Evolutionary conservation across 441 rosid genomes (phyloP), one percentile per base, ranked within the genome.

Genomic region (Capsella rubella): DNA sequence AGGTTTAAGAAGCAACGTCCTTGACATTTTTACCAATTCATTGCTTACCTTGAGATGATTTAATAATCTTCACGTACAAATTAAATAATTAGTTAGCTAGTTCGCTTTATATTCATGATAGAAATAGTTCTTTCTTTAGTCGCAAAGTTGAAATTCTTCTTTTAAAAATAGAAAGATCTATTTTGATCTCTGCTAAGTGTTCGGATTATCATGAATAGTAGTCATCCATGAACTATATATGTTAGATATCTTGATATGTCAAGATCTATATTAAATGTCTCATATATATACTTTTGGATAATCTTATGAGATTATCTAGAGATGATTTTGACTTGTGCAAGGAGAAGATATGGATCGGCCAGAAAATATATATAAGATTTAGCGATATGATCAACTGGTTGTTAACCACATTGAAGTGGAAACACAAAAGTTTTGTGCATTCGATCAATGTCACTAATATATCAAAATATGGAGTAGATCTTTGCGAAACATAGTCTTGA

Each of bases 381-480:
- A 50, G 54, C 6, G 15, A 51, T 3, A 25, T 3, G n/a, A 51
- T 21, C 25, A 21, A 25, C 25, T 51, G 3, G 31, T 64, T 35
- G 46, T 13, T 34, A 57, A 34, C 62, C 28, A 34, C n/a, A 54
- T 12, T 53, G 18, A 29, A 46, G 29, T 11, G 29, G 25, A 66
- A 14, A 8, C 25, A 39, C 34, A 37, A 51, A 21, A 6, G 1
- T 42, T 15, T 63, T 35, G 55, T 14, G 49, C 53, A 6, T 29
- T 42, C 47, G 47, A 13, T 54, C 28, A 16, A 3, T 55, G 64
- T 54, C 63, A 27, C 42, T 50, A 15, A 15, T 67, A 39, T 40
- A 54, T 40, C 4, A 29, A 29, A 21, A 60, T 40, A 7, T 12
- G 3, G 34, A 25, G 12, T 39, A 21, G 34, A 60, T 60, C 7